Base-by-base conservation (phyloP, 1,139 yeast species). In the Hyphopichia buzzinii region DNA sequence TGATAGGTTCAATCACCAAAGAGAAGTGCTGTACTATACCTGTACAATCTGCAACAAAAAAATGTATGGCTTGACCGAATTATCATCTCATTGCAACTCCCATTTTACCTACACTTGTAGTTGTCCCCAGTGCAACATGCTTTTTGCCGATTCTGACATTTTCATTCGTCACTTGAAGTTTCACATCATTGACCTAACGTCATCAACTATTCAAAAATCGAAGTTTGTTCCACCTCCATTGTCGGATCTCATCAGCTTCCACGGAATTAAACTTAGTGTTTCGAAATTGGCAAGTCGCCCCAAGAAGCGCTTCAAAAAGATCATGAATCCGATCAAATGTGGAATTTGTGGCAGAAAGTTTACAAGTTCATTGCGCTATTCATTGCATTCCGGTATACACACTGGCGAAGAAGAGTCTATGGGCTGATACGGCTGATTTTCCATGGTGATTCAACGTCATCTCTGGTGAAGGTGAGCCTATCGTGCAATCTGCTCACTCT, bases 401-500 rank as follows among this genome's bases (percentile, higher is more conserved):
- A 16, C 8, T 28, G 8, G 14, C n/a, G 14, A 19, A 19, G 17
- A 12, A 11, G n/a, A 8, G 15, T 26, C 55, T 57, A 87, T 47
- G 97, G 95, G 3, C 96, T 88, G 33, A 89, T 64, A 62, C 97
- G 77, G 30, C 69, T 64, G 17, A 83, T 52, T 30, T 68, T 61
- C 95, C 95, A 90, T 26, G 68, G 60, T 12, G 60, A 64, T 16
- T 66, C 72, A 13, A 64, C 51, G 7, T 47, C 48, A 8, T 75
- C 79, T 54, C 94, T 73, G 45, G 76, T 74, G 60, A 74, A 92
- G n/a, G 81, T 77, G 39, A 89, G 70, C 52, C 98, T 76, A 61
- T 92, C 99, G 59, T 92, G 98, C 39, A 90, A 71, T 58, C 99
- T 77, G 53, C 87, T 84, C 41, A 78, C 74, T 43, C 98, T 79